Conservation (phyloP, 2,329 filamentous ascomycete genomes). For the Sodiomyces alkalinus region DNA sequence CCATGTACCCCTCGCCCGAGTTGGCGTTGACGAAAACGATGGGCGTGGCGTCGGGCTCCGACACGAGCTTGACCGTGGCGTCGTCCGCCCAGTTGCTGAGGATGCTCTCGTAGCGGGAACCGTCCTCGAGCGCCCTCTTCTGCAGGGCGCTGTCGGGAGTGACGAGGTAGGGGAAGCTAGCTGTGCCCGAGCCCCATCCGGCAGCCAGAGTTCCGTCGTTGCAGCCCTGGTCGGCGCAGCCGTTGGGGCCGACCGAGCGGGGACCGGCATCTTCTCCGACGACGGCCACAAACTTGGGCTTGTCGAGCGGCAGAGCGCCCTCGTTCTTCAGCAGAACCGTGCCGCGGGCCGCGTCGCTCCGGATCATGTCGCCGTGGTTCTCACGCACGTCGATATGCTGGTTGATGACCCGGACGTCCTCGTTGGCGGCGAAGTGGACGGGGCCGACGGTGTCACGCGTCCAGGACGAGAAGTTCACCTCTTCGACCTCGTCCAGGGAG, state of each 20-base stretch:
- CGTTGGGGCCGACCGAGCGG: constrained; percentile 62
- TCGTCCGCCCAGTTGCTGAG: constrained; percentile 48
- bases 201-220: constrained; percentile 50
- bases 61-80: constrained; percentile 44
- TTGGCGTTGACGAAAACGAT: constrained; percentile 86
- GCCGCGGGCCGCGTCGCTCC: constrained; percentile 62
- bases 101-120: constrained; percentile 47
- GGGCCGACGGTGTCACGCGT: constrained; percentile 60
- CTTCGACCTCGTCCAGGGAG: constrained; percentile 27
- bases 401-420: constrained; percentile 56
- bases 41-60: constrained; percentile 49
- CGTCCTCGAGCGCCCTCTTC: constrained; percentile 43
- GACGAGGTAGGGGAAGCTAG: constrained; percentile 61
- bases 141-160: constrained; percentile 59
- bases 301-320: constrained; percentile 59
- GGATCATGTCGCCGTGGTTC: constrained; percentile 58
- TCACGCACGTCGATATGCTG: constrained; percentile 70
- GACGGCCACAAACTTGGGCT: constrained; percentile 60
- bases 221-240: constrained; percentile 54
- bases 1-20: constrained; percentile 76
- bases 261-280: constrained; percentile 74
- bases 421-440: constrained; percentile 44
- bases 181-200: constrained; percentile 65
- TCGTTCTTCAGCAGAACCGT: constrained; percentile 84
- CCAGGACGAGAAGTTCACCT: constrained; percentile 83